Evolutionary conservation across 1,284 basidiomycete species (phyloP).

Genomic region (Trametes polyzona): DNA sequence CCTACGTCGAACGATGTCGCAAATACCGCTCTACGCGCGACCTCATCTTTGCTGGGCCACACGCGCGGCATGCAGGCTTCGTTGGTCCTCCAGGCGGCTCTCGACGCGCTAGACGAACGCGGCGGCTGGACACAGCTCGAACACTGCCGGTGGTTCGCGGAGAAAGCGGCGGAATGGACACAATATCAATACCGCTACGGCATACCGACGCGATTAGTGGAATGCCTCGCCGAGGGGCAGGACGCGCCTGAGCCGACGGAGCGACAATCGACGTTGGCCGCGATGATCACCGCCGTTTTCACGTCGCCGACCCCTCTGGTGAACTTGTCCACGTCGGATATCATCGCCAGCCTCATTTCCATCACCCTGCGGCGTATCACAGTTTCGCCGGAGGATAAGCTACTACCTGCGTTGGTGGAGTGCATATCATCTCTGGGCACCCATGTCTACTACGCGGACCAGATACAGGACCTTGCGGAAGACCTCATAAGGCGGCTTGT

Average conservation of each 20-base stretch:
- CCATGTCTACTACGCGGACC: constrained; percentile 95
- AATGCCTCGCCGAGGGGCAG: constrained; percentile 74
- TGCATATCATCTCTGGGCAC: constrained; percentile 86
- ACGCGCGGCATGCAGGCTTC: constrained; percentile 80
- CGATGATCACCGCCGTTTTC: constrained; percentile 87
- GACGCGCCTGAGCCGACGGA: constrained; percentile 56
- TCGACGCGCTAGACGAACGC: constrained; percentile 66
- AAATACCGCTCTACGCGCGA: constrained; percentile 71
- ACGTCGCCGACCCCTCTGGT: constrained; percentile 83
- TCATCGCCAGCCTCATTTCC: constrained; percentile 78
- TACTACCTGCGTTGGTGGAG: constrained; percentile 75
- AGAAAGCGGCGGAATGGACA: constrained; percentile 80
- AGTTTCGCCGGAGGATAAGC: constrained; percentile 64
- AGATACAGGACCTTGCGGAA: constrained; percentile 91
- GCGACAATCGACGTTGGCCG: constrained; percentile 73
- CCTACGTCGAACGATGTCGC: constrained; percentile 78
- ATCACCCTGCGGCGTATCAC: constrained; percentile 76
- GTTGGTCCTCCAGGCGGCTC: constrained; percentile 70
- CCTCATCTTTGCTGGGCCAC: constrained; percentile 77
- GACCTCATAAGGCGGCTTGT: constrained; percentile 84
- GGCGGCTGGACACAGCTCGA: constrained; percentile 74
- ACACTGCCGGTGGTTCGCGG: constrained; percentile 85
- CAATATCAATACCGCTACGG: constrained; percentile 93
- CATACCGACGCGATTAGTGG: constrained; percentile 85
- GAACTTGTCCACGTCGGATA: constrained; percentile 91